Percentiles rank a stretch among this genome's conserved stretches.
Conservation (phyloP, 2,329 filamentous ascomycete genomes). For the Claviceps humidiphila region DNA sequence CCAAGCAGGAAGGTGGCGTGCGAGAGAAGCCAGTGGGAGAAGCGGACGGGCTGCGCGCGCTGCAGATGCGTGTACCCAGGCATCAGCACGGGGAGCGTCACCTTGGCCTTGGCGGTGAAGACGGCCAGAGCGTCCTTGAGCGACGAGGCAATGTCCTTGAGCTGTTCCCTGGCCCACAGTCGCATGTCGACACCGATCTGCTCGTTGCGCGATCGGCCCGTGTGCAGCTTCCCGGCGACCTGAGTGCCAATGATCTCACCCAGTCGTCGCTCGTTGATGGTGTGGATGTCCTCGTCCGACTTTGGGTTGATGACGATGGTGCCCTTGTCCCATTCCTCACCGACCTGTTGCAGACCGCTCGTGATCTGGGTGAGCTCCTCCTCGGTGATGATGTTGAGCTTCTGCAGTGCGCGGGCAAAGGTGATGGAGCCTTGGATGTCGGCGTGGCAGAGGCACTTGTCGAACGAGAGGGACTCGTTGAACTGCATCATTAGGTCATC, state of each 20-base stretch:
- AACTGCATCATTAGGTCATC: slow-evolving; percentile 25
- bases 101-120: not conserved
- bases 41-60: slow-evolving; percentile 14
- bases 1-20: slow-evolving; percentile 12
- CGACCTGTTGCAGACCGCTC: not conserved
- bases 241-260: slow-evolving; percentile 54
- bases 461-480: slow-evolving; percentile 55
- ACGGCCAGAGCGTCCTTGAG: not conserved
- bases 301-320: slow-evolving; percentile 15
- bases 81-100: slow-evolving; percentile 11
- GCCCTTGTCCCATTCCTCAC: slow-evolving; percentile 14
- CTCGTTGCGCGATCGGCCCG: slow-evolving; percentile 56
- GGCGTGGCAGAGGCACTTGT: slow-evolving; percentile 50
- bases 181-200: slow-evolving; percentile 64
- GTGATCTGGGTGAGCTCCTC: not conserved
- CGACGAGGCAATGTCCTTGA: slow-evolving; percentile 10
- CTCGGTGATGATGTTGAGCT: slow-evolving; percentile 44
- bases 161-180: slow-evolving; percentile 37
- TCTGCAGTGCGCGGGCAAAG: slow-evolving; percentile 50
- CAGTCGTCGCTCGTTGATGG: slow-evolving; percentile 41
- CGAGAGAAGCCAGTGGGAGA: slow-evolving; percentile 13
- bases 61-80: slow-evolving; percentile 17
- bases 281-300: slow-evolving; percentile 28
- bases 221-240: slow-evolving; percentile 44
- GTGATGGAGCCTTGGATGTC: slow-evolving; percentile 54